A percentile compares a stretch with the other conserved stretches of the same genome.
Evolutionary conservation across 225 moss, liverwort and hornwort genomes (phyloP).

Genomic region (Physcomitrellopsis africana): DNA sequence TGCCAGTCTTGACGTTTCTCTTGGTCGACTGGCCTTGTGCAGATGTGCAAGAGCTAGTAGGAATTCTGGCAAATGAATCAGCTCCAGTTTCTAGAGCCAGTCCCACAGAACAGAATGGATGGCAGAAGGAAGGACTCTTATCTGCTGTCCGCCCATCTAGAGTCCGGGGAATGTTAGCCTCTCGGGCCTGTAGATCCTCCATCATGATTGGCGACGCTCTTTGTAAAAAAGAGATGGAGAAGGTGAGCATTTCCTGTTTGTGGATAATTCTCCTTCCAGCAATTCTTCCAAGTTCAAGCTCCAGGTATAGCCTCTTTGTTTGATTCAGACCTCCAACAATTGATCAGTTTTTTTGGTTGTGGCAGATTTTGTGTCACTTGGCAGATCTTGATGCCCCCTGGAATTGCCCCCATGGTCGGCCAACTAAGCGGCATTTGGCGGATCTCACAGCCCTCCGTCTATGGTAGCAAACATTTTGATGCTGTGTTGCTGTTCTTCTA

Average conservation of each 20-base stretch:
- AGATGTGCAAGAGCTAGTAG: constrained; percentile 88
- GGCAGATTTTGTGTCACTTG: constrained; percentile 78
- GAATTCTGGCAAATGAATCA: constrained; percentile 70
- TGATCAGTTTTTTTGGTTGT: constrained; percentile 19
- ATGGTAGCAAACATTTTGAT: constrained; percentile 27
- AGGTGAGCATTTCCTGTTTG: constrained; percentile 45
- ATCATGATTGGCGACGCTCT: constrained; percentile 93
- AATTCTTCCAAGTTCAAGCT: neutral
- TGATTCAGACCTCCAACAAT: neutral
- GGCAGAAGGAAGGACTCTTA: constrained; percentile 49
- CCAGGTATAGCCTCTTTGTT: constrained; percentile 19
- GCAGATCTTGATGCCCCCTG: constrained; percentile 93
- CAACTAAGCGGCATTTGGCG: constrained; percentile 97
- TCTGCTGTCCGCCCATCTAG: constrained; percentile 64
- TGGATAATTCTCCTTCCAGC: neutral
- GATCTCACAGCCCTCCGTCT: constrained; percentile 57
- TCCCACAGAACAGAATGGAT: constrained; percentile 40
- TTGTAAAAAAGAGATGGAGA: constrained; percentile 87
- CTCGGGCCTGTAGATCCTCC: constrained; percentile 92
- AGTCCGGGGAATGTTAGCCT: constrained; percentile 89
- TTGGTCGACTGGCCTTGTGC: constrained; percentile 9
- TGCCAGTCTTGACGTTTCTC: neutral
- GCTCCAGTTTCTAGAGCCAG: constrained; percentile 41
- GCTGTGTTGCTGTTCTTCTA: neutral
- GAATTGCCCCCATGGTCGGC: constrained; percentile 98